Evolutionary conservation across 2,329 filamentous ascomycete species (phyloP), one percentile per base, ranked within the genome.

Genomic region (Exophiala sp.): DNA sequence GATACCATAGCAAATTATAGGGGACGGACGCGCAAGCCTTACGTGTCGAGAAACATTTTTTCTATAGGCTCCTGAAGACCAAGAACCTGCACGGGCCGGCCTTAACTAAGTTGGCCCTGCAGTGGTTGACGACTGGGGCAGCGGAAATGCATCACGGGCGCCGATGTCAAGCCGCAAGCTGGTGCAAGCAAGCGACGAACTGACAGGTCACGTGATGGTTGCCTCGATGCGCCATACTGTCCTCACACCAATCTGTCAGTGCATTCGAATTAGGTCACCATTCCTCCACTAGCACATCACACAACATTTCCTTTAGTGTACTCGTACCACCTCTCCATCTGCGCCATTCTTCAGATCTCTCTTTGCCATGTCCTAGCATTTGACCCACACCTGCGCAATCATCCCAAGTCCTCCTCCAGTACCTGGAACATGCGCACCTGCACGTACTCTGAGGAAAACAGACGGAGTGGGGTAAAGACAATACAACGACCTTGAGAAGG

Each of bases 381-480:
- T 54, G 24, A 8, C 24, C 7, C 24, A 29, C 24, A 5, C 7
- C 24, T 16, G 35, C 14, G 35, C 35, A 38, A 35, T 35, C 33
- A 47, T 55, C 51, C 45, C n/a, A 60, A 57, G 60, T 57, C 55
- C 47, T 47, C 40, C 47, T 52, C 54, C 24, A 29, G 24, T 8
- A 29, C 51, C 54, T 42, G 52, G 58, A 53, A 59, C 54, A 59
- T 59, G 57, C 49, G 40, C 54, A 54, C 39, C 54, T 46, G 50
- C 57, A 47, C 34, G 49, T 47, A 49, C 52, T 52, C 54, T 50
- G 51, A 53, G 54, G 60, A 61, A 63, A 65, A 65, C 63, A 50
- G 52, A 21, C 20, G 53, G 52, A 40, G 57, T 40, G 57, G 53
- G 53, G 53, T 52, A 46, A 46, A 38, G 16, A 29, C 8, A 24